Evolutionary conservation across 1,284 basidiomycete genomes (phyloP).

Genomic region (Athelia sp.): DNA sequence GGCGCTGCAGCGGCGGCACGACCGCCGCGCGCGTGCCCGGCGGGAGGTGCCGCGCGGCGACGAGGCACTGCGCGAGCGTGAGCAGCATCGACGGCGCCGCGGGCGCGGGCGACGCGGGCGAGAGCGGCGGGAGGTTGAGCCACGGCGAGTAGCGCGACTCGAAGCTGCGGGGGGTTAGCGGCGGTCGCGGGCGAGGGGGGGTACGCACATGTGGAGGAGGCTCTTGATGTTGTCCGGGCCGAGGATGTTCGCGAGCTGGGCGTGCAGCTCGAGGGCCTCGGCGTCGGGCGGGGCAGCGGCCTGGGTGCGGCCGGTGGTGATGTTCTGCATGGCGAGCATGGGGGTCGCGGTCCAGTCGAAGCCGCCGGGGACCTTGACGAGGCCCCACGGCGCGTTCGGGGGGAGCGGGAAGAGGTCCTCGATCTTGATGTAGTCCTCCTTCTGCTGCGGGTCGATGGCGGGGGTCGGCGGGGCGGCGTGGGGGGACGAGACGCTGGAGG

Average conservation of each 20-base stretch:
- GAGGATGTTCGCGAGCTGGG: conserved; percentile 27
- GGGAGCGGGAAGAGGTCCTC: conserved; percentile 13
- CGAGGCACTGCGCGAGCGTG: conserved; percentile 33
- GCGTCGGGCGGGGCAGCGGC: conserved; percentile 4
- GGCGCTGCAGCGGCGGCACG: conserved; percentile 33
- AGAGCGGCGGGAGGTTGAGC: conserved; percentile 29
- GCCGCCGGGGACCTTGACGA: conserved; percentile 25
- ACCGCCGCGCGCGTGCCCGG: conserved; percentile 27
- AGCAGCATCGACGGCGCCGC: conserved; percentile 22
- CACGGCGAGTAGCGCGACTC: conserved; percentile 38
- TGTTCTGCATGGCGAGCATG: conserved; percentile 34
- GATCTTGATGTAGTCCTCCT: conserved; percentile 5
- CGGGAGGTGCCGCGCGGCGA: conserved; percentile 36
- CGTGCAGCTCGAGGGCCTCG: conserved; percentile 7
- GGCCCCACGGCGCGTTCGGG: conserved; percentile 26
- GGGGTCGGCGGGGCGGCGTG: not conserved
- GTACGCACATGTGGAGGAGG: conserved; percentile 32
- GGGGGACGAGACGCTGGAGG: not conserved
- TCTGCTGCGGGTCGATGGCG: conserved; percentile 3
- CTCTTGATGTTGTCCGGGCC: conserved; percentile 28
- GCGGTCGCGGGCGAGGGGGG: too few species aligned
- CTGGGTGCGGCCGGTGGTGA: conserved; percentile 19
- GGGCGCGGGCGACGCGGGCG: conserved; percentile 13
- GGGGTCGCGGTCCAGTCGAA: conserved; percentile 36
- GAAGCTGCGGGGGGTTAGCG: conserved; percentile 23